phyloP scores from a whole-genome alignment of 1,139 yeast genomes.

The Yamadazyma pseudoaaseri region DNA sequence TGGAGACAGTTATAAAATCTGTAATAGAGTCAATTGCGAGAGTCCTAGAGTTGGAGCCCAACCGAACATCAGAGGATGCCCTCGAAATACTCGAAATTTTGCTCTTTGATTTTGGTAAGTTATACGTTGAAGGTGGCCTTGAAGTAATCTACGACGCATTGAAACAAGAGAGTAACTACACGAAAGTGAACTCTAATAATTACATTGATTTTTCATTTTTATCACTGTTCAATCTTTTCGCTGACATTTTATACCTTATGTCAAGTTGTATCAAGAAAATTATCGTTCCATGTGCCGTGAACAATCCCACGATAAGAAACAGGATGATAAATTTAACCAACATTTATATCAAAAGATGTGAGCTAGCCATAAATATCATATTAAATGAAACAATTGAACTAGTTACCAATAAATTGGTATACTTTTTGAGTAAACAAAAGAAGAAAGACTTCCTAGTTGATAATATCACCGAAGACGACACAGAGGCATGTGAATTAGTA shows the following conservation, averaged over 20 bases:
- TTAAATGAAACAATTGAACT: constrained; percentile 57
- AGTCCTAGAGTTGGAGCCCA: constrained; percentile 69
- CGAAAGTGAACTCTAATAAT: constrained; percentile 26
- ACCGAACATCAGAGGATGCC: constrained; percentile 61
- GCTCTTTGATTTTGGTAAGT: constrained; percentile 67
- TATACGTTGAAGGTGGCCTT: constrained; percentile 72
- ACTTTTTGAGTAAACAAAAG: constrained; percentile 47
- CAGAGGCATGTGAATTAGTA: constrained; percentile 66
- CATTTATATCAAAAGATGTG: constrained; percentile 65
- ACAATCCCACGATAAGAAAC: constrained; percentile 59
- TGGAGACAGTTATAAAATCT: constrained; percentile 66
- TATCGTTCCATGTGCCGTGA: constrained; percentile 68
- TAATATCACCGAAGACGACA: constrained; percentile 52
- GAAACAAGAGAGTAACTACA: constrained; percentile 26
- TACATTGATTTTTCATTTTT: constrained; percentile 39
- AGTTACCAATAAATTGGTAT: constrained; percentile 45
- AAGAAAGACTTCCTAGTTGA: constrained; percentile 37
- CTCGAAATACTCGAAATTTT: constrained; percentile 67
- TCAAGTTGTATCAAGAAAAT: constrained; percentile 73
- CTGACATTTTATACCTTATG: constrained; percentile 63
- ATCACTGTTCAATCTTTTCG: constrained; percentile 51
- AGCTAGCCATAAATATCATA: constrained; percentile 66
- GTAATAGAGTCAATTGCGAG: constrained; percentile 81
- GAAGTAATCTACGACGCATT: constrained; percentile 61
- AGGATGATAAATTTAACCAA: constrained; percentile 67